Evolutionary conservation across 108 stramenopile genomes (phyloP).

Genomic region (Nannochloropsis oceanica): DNA sequence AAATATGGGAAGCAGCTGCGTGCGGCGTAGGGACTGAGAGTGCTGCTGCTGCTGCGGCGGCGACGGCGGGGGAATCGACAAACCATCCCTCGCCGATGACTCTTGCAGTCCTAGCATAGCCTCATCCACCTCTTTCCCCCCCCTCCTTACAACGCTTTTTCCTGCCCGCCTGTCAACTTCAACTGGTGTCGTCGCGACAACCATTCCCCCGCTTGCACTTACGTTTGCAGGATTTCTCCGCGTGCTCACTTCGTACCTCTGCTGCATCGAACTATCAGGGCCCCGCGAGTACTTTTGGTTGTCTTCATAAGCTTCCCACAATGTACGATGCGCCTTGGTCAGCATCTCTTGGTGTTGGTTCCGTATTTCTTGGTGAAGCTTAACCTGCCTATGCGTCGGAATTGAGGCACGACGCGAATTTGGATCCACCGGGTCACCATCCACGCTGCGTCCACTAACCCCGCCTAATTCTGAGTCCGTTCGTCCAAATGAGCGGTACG

Average conservation of each 20-base stretch:
- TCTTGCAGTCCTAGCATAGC: neutral
- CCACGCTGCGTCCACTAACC: neutral
- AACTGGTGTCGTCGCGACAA: no score
- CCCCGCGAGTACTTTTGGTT: neutral
- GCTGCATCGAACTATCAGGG: neutral
- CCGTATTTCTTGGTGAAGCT: neutral
- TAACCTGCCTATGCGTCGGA: neutral
- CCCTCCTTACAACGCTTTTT: neutral
- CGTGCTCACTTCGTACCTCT: neutral
- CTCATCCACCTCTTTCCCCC: neutral
- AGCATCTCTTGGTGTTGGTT: neutral
- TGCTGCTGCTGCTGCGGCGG: neutral
- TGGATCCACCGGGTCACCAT: neutral
- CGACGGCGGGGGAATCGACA: neutral
- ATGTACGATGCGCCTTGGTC: neutral
- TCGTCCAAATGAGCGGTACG: neutral
- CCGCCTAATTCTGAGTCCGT: neutral
- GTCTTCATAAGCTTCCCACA: neutral
- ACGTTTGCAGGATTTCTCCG: neutral
- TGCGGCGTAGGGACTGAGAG: neutral
- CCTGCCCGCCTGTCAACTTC: neutral
- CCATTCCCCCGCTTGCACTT: no score
- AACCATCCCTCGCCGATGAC: neutral
- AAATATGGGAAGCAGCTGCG: neutral
- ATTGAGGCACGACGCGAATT: neutral